Base-by-base conservation (phyloP, 192 early-diverging fungal species). In the Coemansia sp. region DNA sequence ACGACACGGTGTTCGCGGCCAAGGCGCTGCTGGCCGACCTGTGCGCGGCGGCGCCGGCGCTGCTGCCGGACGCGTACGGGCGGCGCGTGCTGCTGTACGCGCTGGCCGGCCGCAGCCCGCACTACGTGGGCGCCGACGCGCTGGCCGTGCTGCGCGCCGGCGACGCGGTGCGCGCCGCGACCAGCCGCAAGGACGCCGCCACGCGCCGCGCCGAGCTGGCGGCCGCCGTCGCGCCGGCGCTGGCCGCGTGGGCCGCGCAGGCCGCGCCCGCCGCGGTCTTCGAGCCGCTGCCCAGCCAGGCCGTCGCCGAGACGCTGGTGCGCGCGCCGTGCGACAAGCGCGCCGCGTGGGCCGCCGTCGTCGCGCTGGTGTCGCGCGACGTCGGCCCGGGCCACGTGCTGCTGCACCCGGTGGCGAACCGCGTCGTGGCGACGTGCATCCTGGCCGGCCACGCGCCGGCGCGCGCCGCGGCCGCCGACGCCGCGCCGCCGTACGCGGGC, bases 141-240 rank as follows among this genome's bases (percentile, higher is more conserved):
- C 83, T 93, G 18, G 72, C 90, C 35, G 79, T 91, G 36, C 71
- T 98, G 71, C 78, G 81, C 53, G 84, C 66, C 28, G 83, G 84
- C 67, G 95, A 96, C 71, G 71, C 63, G 10, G 83, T 95, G 33
- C 83, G 92, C 43, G 73, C 73, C 38, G 80, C 77, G 62, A 96
- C 92, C 34, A 90, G 90, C 76, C 97, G 97, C 77, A 98, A 98
- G 84, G 92, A 95, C 55, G 85, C 91, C 2, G 62, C 74, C 45
- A 21, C 85, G 45, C 74, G 91, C 51, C 78, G 85, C 38, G 60
- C 80, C 28, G 92, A 98, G 75, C 84, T 98, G 60, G 75, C 90
- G 28, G 75, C 77, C 21, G 72, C 80, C 38, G 76, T 90, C 9
- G 88, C 88, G 10, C 85, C 85, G 3, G 40, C 70, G 1, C 76